Evolutionary conservation across 2,329 filamentous ascomycete species (phyloP), one percentile per base, ranked within the genome.

Genomic region (Alternaria tenuissima): DNA sequence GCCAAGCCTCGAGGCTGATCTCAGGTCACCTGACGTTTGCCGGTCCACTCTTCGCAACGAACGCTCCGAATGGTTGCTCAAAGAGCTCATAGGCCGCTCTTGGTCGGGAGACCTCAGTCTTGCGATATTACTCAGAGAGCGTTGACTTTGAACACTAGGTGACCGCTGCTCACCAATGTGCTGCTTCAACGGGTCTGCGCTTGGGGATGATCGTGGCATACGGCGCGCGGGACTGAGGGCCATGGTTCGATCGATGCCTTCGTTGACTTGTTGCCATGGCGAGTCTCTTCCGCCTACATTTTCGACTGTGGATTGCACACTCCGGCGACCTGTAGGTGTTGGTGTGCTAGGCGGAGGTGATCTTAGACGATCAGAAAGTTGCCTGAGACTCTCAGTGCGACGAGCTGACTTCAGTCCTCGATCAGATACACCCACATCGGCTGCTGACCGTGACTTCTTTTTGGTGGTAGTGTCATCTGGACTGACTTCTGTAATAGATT

Each of bases 1-100:
- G 79, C 82, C 81, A 81, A 83, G 85, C 85, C 86, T 86, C 80
- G 87, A 87, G 69, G 87, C 87, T 69, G 86, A 87, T 81, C 90
- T 83, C 71, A 96, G 84, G 84, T 96, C 91, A 79, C 91, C 89
- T 85, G 91, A 94, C 78, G 89, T 75, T 76, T 83, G 85, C 51
- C 85, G 83, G 69, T 89, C 88, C 64, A 87, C 85, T 65, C 92
- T 87, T 72, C 93, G 87, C 62, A 95, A 85, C 48, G 90, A 88
- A 65, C 90, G 90, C 61, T 89, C 90, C 65, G 84, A 87, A 64
- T 83, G 81, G 61, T 84, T 82, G 78, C 84, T 88, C 66, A 81
- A 74, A 63, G 84, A 78, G 76, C 89, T 92, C 66, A 89, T 86
- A 77, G 91, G 86, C 75, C 89, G 85, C 59, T 83, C 67, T 43